Evolutionary conservation across 2,329 filamentous ascomycete species (phyloP).

Genomic region (Fusarium duplospermum): DNA sequence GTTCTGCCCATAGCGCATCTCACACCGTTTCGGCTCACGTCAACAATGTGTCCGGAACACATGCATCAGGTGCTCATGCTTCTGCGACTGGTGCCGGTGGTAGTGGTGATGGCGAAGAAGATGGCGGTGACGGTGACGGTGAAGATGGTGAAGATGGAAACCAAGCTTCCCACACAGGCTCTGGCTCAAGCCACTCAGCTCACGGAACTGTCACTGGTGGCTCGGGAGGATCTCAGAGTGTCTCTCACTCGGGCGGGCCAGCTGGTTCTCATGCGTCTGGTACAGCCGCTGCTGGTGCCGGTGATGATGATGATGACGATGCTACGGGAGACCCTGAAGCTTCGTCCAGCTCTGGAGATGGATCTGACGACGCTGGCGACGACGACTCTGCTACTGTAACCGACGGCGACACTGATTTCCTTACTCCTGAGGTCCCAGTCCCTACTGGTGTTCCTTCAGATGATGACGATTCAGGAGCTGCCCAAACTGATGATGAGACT

Average conservation of each 20-base stretch:
- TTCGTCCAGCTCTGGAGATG: not conserved
- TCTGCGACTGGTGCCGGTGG: not conserved
- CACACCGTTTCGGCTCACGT: not conserved
- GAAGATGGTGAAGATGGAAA: not conserved
- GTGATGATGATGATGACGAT: not conserved
- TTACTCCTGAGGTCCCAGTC: not conserved
- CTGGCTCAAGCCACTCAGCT: not conserved
- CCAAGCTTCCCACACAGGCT: not conserved
- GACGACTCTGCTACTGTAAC: not conserved
- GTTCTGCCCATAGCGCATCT: not conserved
- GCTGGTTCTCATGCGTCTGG: not conserved
- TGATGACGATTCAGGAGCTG: not conserved
- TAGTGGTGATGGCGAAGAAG: not conserved
- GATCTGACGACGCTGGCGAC: not conserved
- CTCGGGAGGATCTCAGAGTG: not conserved
- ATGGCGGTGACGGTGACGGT: not conserved
- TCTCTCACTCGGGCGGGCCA: not conserved
- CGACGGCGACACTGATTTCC: not conserved
- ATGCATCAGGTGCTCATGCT: not conserved
- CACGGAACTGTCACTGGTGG: not conserved
- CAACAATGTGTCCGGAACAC: not conserved
- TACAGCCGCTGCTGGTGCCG: not conserved
- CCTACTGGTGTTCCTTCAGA: not conserved
- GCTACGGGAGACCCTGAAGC: not conserved
- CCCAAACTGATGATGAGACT: not conserved